Evolutionary conservation across 2,329 filamentous ascomycete genomes (phyloP), one percentile per base, ranked within the genome.

Genomic region (Trichoderma cornu-damae): DNA sequence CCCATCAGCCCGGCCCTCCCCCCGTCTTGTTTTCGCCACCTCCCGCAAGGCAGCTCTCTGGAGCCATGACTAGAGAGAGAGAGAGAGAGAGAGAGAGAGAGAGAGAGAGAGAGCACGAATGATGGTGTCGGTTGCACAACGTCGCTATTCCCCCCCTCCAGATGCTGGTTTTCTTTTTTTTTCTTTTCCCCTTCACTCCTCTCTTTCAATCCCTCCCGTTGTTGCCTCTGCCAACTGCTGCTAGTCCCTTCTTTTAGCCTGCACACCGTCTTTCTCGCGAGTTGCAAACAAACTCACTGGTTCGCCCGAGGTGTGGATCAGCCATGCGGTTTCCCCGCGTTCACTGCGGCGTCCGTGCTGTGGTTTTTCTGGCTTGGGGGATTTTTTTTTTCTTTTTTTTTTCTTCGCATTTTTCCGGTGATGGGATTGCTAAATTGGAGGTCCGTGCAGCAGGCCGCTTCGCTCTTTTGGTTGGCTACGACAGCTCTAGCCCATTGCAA

Each of bases 391-490:
- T n/a, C n/a, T n/a, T n/a, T n/a, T n/a, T n/a, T 43, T 40, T 49
- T 32, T 16, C 28, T 30, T 22, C 16, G 48, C 35, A 14, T 40
- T n/a, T 32, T 32, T 37, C n/a, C 22, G 49, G 18, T 32, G 28
- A 51, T 6, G n/a, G 26, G 49, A 52, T 34, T 44, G 43, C 52
- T 28, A 37, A 38, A 47, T 47, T 47, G 52, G 34, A 20, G 40
- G 52, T 32, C 40, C 52, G 42, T 47, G 40, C 42, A 22, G 20
- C 7, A 44, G 16, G n/a, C 37, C 32, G 52, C 51, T 38, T 55
- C n/a, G 32, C 52, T 16, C 32, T 30, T 55, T 47, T 38, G 42
- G 52, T 46, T 55, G 52, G 51, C 42, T 54, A 42, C n/a, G n/a
- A n/a, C 51, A 46, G 51, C 40, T 55, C 40, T 47, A 38, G 52